phyloP scores from a whole-genome alignment of 345 rosid species.

The Hibiscus syriacus region DNA sequence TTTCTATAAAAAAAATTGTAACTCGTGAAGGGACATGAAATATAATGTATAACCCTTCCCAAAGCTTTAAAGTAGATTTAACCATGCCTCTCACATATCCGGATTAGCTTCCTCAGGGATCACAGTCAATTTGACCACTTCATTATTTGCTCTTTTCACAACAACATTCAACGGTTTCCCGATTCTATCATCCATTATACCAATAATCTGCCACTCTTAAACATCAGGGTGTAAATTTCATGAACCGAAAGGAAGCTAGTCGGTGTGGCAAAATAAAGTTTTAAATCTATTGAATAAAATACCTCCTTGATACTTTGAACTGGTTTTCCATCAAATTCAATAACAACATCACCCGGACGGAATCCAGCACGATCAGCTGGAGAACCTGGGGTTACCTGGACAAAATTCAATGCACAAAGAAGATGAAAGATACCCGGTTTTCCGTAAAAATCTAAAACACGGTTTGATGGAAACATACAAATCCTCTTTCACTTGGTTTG shows the following conservation, averaged over 20 bases:
- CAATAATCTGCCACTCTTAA: slow-evolving; percentile 40
- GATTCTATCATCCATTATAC: slow-evolving; percentile 57
- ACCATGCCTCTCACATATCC: slow-evolving; percentile 27
- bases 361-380: slow-evolving; percentile 87
- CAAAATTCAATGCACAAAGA: neutral
- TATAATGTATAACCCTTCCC: neutral
- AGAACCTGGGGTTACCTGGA: slow-evolving; percentile 81
- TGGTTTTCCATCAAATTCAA: slow-evolving; percentile 66
- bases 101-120: slow-evolving; percentile 80
- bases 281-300: neutral
- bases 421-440: neutral
- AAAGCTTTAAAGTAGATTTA: neutral
- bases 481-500: neutral
- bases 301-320: slow-evolving; percentile 77
- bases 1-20: neutral
- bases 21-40: neutral
- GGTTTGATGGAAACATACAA: neutral
- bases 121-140: slow-evolving; percentile 34
- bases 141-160: slow-evolving; percentile 55
- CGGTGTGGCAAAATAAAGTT: neutral
- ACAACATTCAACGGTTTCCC: slow-evolving; percentile 48
- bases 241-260: too few relatives aligned
- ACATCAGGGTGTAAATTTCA: neutral
- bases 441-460: neutral
- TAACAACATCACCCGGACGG: slow-evolving; percentile 72